These are phyloP conservation scores for Hevea brasiliensis DNA, from an alignment of 345 rosid genomes.

Conservation along the genomic window DNA sequence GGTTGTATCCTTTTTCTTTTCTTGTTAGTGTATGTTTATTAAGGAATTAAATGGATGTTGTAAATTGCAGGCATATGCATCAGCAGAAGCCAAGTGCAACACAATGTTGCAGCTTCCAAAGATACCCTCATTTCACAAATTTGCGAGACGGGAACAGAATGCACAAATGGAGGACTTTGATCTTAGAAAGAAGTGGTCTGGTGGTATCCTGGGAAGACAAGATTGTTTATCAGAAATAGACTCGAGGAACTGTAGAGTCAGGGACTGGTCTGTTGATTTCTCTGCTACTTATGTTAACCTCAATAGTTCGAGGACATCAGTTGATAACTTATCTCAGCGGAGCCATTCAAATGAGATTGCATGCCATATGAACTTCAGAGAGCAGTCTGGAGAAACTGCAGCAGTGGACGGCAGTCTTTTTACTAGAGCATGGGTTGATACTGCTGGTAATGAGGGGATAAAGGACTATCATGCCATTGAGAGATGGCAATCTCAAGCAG, in stretches of 20 bases:
- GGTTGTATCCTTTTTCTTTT: background rate
- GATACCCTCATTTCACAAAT: conserved; percentile 96
- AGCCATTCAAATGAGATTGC: conserved; percentile 89
- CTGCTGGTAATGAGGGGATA: conserved; percentile 80
- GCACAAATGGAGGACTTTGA: conserved; percentile 78
- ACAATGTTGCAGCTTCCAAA: conserved; percentile 80
- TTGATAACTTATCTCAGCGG: conserved; percentile 77
- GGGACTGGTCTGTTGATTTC: conserved; percentile 96
- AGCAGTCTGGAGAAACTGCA: conserved; percentile 89
- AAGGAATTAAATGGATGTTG: conserved; percentile 15
- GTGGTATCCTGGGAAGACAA: conserved; percentile 80
- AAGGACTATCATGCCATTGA: conserved; percentile 94
- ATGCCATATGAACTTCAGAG: conserved; percentile 68
- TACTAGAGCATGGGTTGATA: conserved; percentile 95
- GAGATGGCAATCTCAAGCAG: conserved; percentile 99
- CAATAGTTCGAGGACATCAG: conserved; percentile 67
- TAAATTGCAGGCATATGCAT: conserved; percentile 74
- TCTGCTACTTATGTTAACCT: conserved; percentile 76
- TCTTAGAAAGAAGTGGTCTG: conserved; percentile 73
- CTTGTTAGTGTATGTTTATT: conserved; percentile 2
- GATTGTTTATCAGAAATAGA: conserved; percentile 98
- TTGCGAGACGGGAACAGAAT: conserved; percentile 90
- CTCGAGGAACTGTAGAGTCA: conserved; percentile 96
- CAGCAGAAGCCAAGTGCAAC: conserved; percentile 67
- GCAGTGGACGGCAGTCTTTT: conserved; percentile 77